Evolutionary conservation across 805 yeast species (phyloP).

Genomic region (Ogataea neopini): DNA sequence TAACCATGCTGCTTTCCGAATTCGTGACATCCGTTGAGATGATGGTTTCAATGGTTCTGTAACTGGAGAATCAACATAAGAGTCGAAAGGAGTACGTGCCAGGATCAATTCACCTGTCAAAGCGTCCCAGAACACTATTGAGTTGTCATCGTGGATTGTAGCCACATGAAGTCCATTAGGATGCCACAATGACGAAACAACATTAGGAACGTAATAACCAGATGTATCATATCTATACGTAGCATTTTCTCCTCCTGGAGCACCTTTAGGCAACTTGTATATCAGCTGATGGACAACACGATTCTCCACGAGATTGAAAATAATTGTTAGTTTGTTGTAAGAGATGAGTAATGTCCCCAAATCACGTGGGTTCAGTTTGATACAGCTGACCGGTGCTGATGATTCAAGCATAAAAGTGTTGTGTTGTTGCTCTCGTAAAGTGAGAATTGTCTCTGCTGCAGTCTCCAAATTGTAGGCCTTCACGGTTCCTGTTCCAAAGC

Average conservation of each 20-base stretch:
- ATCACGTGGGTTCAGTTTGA: constrained; percentile 89
- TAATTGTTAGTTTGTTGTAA: constrained; percentile 66
- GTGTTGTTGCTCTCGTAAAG: constrained; percentile 72
- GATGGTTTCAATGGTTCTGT: constrained; percentile 25
- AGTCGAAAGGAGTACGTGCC: constrained; percentile 71
- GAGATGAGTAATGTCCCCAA: constrained; percentile 74
- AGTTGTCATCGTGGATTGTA: constrained; percentile 79
- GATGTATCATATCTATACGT: constrained; percentile 28
- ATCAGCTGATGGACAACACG: constrained; percentile 56
- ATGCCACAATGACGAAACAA: constrained; percentile 69
- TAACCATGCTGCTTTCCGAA: constrained; percentile 69
- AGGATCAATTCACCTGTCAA: constrained; percentile 69
- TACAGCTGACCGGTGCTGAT: constrained; percentile 53
- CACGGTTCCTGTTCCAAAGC: constrained; percentile 73
- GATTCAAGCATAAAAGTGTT: constrained; percentile 56
- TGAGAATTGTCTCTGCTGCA: constrained; percentile 61
- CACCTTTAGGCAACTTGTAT: constrained; percentile 64
- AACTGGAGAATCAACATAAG: constrained; percentile 57
- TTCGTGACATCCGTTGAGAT: constrained; percentile 38
- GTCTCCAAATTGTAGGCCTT: constrained; percentile 81
- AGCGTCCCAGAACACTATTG: constrained; percentile 92
- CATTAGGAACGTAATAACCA: constrained; percentile 32
- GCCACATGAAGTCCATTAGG: constrained; percentile 89
- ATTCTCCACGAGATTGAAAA: constrained; percentile 65
- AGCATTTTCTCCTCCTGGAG: constrained; percentile 67